Percentiles rank a stretch among this genome's conserved stretches.
phyloP scores from a whole-genome alignment of 108 stramenopile genomes.

The Skeletonema costatum region DNA sequence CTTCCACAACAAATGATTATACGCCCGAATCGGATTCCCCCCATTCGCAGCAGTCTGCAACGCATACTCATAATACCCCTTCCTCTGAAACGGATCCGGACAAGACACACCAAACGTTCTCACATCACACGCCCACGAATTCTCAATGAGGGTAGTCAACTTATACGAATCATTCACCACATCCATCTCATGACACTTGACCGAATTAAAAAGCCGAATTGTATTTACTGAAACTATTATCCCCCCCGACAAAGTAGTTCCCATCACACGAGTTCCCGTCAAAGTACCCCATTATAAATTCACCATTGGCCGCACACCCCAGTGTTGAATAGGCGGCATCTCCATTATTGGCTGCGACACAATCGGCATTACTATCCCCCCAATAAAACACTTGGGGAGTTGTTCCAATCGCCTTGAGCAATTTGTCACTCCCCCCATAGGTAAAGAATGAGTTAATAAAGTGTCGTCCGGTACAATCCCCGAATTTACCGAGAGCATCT shows the following conservation, averaged over 20 bases:
- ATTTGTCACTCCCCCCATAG: conserved; percentile 44
- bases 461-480: conserved; percentile 28
- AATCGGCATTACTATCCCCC: conserved; percentile 5
- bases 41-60: background rate
- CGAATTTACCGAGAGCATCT: background rate
- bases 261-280: conserved; percentile 43
- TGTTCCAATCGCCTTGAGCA: conserved; percentile 27
- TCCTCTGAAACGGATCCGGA: conserved; percentile 60
- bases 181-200: conserved; percentile 9
- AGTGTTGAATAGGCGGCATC: conserved; percentile 21
- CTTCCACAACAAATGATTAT: background rate
- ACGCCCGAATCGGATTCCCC: conserved; percentile 6
- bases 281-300: conserved; percentile 39
- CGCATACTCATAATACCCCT: conserved; percentile 25
- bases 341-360: conserved; percentile 4
- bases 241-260: conserved; percentile 26
- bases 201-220: conserved; percentile 23
- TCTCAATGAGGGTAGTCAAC: background rate
- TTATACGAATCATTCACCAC: conserved; percentile 9
- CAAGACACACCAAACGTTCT: conserved; percentile 52
- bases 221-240: conserved; percentile 26
- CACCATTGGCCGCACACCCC: conserved; percentile 44
- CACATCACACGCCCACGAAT: conserved; percentile 50
- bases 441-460: conserved; percentile 72
- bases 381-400: background rate